Base-by-base conservation (phyloP, 345 rosid species). In the Brassica rapa region DNA sequence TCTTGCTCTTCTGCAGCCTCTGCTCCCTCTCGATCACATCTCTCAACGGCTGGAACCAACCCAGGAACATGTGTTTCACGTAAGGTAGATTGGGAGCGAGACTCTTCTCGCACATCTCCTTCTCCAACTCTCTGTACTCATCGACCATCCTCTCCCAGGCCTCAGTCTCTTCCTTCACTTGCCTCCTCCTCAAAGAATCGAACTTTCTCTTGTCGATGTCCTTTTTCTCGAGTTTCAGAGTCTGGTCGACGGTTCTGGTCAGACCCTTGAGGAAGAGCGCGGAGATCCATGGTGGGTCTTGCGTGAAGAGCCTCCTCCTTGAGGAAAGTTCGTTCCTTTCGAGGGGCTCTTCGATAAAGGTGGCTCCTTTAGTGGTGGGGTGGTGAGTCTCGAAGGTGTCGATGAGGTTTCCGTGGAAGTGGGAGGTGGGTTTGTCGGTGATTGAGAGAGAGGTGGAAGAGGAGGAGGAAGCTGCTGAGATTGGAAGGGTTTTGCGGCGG, bases 21-120 rank as follows among this genome's bases (percentile, higher is more conserved):
- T 94, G 94, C 79, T 94, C 98, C 64, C 51, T 83, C 35, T 82
- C 86, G 46, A 94, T 94, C 27, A 92, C 97, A 70, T 89, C 89
- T 71, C 85, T 88, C 85, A 94, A 70, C 0, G 97, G 97, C 62
- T 92, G 95, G 79, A 90, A 88, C 98, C 98, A 94, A 4, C 97
- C 97, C 72, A 94, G 76, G 76, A 94, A 86, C 85, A 94, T 81
- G 3, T 88, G 85, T 81, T 94, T 94, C 32, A 92, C 93, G 61
- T 85, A 87, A 0, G 97, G 97, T 82, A 94, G 78, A 80, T 90
- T 89, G 0, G 98, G 98, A 3, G 97, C 97, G 71, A 92, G 71
- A 56, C 84, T 86, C 86, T 77, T 91, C 84, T 89, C 89, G 43
- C 96, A 83, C 97, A 94, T 94, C 66, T 85, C 89, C 77, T 86